Percentiles rank a stretch among this genome's conserved stretches.
These are phyloP conservation scores for Saturnispora sanitii DNA, from an alignment of 805 yeast species.

Conservation along the genomic window DNA sequence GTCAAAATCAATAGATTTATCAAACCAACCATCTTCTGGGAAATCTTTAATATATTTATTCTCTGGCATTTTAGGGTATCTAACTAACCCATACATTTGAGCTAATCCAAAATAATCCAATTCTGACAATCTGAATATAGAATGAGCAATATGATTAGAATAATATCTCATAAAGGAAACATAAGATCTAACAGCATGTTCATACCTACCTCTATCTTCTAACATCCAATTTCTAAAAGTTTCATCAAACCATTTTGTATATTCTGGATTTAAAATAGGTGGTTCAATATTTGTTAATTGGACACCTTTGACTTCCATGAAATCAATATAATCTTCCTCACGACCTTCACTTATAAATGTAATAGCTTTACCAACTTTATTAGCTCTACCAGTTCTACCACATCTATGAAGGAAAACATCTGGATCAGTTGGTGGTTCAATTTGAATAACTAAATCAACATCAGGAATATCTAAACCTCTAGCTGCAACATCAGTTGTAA, in stretches of 20 bases:
- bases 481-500: constrained; percentile 98
- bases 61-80: constrained; percentile 96
- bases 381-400: constrained; percentile 94
- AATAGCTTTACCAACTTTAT: constrained; percentile 69
- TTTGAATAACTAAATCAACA: constrained; percentile 86
- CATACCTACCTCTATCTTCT: constrained; percentile 73
- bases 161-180: constrained; percentile 80
- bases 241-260: constrained; percentile 21
- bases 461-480: constrained; percentile 94
- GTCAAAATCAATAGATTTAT: constrained; percentile 54
- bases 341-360: constrained; percentile 63
- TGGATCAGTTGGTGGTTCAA: constrained; percentile 92
- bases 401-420: constrained; percentile 87
- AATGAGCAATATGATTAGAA: constrained; percentile 77
- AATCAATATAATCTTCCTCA: constrained; percentile 74
- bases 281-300: constrained; percentile 33
- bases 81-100: constrained; percentile 63
- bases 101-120: constrained; percentile 70
- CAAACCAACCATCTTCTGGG: constrained; percentile 71
- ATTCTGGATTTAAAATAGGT: constrained; percentile 15
- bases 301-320: constrained; percentile 66
- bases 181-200: constrained; percentile 66
- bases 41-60: constrained; percentile 40
- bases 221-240: constrained; percentile 45
- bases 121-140: constrained; percentile 68